Evolutionary conservation across 208 protist genomes (phyloP).

Genomic region (Strigomonas culicis): DNA sequence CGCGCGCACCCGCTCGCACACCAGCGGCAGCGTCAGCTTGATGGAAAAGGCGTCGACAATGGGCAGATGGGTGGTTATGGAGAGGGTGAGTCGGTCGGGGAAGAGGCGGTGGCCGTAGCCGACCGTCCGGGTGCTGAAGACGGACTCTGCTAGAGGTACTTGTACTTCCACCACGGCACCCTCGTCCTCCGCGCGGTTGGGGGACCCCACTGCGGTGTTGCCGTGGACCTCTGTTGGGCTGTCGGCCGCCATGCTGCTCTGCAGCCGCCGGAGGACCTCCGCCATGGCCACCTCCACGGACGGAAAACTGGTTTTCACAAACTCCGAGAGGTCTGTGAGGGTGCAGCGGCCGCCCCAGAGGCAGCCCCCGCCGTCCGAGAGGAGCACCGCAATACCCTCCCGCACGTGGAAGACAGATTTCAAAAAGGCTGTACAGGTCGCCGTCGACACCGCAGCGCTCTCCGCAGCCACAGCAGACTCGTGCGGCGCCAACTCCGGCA

Average conservation of each 20-base stretch:
- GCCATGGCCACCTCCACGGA: background rate
- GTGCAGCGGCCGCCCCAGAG: background rate
- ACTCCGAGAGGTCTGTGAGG: background rate
- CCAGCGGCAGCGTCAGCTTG: background rate
- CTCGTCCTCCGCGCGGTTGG: no score
- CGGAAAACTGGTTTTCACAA: background rate
- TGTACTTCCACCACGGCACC: background rate
- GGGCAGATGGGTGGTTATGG: background rate
- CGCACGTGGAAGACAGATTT: conserved; percentile 5
- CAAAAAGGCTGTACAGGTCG: background rate
- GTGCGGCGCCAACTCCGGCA: no score
- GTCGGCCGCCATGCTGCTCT: background rate
- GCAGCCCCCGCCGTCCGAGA: background rate
- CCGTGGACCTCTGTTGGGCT: background rate
- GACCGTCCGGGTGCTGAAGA: no score
- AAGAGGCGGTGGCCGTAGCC: no score
- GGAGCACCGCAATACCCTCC: conserved; percentile 5
- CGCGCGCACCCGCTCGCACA: background rate
- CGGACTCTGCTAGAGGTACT: background rate
- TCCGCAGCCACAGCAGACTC: no score
- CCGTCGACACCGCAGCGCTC: no score
- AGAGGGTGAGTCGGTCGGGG: no score
- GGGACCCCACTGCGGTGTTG: background rate
- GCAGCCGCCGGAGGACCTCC: background rate
- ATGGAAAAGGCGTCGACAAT: background rate